Percentiles rank a stretch among this genome's conserved stretches.
Conservation (phyloP, 768 basidiomycete genomes). For the Auricularia heimuer region DNA sequence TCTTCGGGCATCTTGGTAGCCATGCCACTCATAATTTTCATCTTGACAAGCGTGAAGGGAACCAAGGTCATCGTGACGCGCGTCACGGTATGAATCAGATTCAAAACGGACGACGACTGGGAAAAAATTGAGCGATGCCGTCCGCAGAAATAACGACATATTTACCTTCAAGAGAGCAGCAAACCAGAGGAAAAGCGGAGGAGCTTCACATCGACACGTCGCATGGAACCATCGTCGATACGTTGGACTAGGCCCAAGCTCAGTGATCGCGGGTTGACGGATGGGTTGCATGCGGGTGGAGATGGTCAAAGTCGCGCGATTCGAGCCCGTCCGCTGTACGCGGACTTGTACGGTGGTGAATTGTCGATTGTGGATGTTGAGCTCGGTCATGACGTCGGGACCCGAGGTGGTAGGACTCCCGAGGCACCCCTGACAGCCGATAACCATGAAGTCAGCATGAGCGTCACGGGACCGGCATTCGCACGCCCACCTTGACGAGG, state of each 20-base stretch:
- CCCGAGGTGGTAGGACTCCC: no score
- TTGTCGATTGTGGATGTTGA: no score
- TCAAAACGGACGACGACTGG: slow-evolving; percentile 66
- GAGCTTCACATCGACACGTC: slow-evolving; percentile 23
- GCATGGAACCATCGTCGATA: slow-evolving; percentile 28
- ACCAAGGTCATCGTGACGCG: slow-evolving; percentile 68
- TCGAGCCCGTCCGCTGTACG: neutral
- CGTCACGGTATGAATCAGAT: slow-evolving; percentile 56
- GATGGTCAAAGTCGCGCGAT: neutral
- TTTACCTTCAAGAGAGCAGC: slow-evolving; percentile 59
- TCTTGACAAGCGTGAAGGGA: slow-evolving; percentile 52
- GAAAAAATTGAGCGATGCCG: neutral
- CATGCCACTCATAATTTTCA: slow-evolving; percentile 37
- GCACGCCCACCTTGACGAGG: no score
- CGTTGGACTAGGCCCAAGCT: neutral
- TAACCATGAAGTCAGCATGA: no score
- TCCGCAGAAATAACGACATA: neutral
- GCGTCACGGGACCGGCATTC: no score
- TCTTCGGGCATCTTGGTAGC: slow-evolving; percentile 5
- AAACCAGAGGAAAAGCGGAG: slow-evolving; percentile 42
- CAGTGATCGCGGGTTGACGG: neutral
- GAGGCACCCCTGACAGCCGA: no score
- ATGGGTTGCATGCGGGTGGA: neutral
- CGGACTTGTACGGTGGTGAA: no score
- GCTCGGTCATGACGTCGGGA: no score